Conservation (phyloP, 768 basidiomycete species). For the Xerocomellus dryophilus region DNA sequence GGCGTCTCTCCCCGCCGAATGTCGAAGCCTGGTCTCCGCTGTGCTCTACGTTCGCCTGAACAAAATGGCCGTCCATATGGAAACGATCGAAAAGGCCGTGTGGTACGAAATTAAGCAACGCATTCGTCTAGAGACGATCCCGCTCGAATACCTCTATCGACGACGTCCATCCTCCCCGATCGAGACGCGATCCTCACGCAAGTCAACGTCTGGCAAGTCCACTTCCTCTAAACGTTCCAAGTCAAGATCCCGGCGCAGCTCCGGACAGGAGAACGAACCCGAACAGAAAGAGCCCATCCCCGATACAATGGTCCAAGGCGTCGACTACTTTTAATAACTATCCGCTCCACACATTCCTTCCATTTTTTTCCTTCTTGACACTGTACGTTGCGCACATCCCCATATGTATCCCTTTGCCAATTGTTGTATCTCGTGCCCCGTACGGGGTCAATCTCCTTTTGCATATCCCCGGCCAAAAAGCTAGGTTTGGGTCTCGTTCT, state of each 20-base stretch:
- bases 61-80: slow-evolving; percentile 38
- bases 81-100: slow-evolving; percentile 36
- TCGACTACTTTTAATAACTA: slow-evolving; percentile 32
- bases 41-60: slow-evolving; percentile 35
- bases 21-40: slow-evolving; percentile 32
- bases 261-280: background rate
- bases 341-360: slow-evolving; percentile 21
- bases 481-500: background rate
- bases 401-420: slow-evolving; percentile 5
- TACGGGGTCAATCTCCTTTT: slow-evolving; percentile 5
- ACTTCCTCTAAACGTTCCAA: slow-evolving; percentile 3
- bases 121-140: slow-evolving; percentile 24
- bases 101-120: slow-evolving; percentile 35
- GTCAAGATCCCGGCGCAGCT: slow-evolving; percentile 5
- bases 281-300: background rate
- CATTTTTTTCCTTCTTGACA: too few species aligned
- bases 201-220: background rate
- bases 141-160: slow-evolving; percentile 19
- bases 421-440: slow-evolving; percentile 1
- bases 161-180: slow-evolving; percentile 9
- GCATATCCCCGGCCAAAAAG: background rate
- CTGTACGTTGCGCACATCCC: slow-evolving; percentile 1
- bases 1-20: slow-evolving; percentile 36
- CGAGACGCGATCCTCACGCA: slow-evolving; percentile 1
- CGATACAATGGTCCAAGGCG: slow-evolving; percentile 26